These are phyloP conservation scores for Talaromyces sp. DNA, from an alignment of 2,329 filamentous ascomycete genomes.

Conservation along the genomic window DNA sequence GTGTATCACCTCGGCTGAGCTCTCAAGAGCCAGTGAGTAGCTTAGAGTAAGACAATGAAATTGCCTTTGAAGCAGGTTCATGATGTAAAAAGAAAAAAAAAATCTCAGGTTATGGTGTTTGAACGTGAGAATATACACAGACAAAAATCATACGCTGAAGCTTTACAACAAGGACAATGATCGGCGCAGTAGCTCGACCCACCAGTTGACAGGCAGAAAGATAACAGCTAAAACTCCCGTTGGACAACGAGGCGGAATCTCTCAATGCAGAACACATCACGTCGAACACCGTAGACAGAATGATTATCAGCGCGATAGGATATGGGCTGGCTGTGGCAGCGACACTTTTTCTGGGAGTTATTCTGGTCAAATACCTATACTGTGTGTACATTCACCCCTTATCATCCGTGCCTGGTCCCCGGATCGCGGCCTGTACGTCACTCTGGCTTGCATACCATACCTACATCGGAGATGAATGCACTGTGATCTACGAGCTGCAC, in stretches of 20 bases:
- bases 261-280: neutral
- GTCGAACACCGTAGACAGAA: neutral
- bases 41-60: neutral
- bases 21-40: neutral
- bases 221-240: neutral
- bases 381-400: conserved; percentile 26
- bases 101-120: too few relatives aligned
- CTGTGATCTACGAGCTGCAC: conserved; percentile 20
- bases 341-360: neutral
- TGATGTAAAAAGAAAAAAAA: too few relatives aligned
- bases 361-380: conserved; percentile 7
- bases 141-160: too few relatives aligned
- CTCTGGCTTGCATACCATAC: conserved; percentile 26
- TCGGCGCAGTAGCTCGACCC: too few relatives aligned
- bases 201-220: neutral
- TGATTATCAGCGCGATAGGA: neutral
- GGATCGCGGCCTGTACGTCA: conserved; percentile 22
- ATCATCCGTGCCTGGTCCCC: conserved; percentile 26
- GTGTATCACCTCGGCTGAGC: neutral
- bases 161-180: too few relatives aligned
- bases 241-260: neutral
- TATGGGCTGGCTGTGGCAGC: neutral
- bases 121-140: too few relatives aligned
- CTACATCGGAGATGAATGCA: conserved; percentile 18
- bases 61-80: too few relatives aligned